Conservation (phyloP, 73 alveolate species). For the Paramecium sexaurelia region DNA sequence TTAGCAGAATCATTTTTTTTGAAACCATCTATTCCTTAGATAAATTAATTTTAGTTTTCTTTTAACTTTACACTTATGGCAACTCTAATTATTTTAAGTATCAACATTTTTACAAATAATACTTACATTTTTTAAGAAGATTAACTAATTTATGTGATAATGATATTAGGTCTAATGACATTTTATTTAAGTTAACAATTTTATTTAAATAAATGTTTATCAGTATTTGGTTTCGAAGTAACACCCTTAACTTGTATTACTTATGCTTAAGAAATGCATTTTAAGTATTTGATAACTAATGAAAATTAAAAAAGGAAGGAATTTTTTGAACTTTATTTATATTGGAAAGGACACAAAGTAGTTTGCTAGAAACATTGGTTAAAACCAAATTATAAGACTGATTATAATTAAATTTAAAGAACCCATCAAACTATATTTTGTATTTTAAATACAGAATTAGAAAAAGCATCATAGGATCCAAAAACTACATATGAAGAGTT, state of each 20-base stretch:
- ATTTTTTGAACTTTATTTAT: background rate
- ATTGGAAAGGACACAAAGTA: background rate
- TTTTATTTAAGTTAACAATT: background rate
- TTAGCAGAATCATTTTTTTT: background rate
- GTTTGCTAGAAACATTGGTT: background rate
- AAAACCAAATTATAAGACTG: background rate
- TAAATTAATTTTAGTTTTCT: background rate
- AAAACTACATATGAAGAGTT: background rate
- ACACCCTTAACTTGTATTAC: background rate
- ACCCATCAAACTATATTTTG: constrained; percentile 3
- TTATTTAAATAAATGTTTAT: background rate
- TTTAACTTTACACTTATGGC: background rate
- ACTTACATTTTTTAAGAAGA: background rate
- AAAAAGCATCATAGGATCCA: background rate
- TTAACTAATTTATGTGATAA: background rate
- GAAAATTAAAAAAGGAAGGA: background rate
- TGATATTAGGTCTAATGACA: background rate
- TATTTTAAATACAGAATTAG: background rate
- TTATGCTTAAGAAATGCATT: background rate
- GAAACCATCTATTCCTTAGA: background rate
- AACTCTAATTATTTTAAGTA: background rate
- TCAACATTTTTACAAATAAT: background rate
- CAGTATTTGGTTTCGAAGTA: background rate
- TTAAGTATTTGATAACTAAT: background rate
- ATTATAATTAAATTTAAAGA: background rate